A percentile compares a stretch with the other conserved stretches of the same genome.
These are phyloP conservation scores for Trichoderma gamsii DNA, from an alignment of 495 filamentous ascomycete genomes.

Conservation along the genomic window DNA sequence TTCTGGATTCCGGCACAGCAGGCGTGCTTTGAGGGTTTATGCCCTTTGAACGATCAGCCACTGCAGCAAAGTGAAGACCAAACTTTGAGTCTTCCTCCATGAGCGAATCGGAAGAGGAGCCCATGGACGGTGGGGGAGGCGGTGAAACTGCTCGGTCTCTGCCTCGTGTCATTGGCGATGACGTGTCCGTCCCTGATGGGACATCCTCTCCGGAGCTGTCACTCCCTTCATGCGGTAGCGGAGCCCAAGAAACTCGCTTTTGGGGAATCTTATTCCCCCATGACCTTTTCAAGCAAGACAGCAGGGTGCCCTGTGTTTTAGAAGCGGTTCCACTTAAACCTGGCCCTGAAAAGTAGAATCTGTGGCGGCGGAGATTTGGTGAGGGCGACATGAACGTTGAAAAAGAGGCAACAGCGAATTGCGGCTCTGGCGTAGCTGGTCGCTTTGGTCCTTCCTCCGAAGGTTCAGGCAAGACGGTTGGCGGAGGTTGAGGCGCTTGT, in stretches of 20 bases:
- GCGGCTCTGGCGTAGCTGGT: slow-evolving; percentile 8
- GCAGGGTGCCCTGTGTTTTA: background rate
- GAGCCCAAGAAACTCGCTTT: slow-evolving; percentile 27
- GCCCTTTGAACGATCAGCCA: slow-evolving; percentile 20
- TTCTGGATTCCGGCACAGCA: slow-evolving; percentile 16
- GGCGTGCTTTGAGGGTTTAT: background rate
- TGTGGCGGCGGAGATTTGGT: background rate
- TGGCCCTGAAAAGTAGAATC: background rate
- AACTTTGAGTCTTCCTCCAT: slow-evolving; percentile 24
- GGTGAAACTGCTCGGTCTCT: slow-evolving; percentile 8
- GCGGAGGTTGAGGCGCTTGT: background rate
- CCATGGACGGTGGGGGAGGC: slow-evolving; percentile 24
- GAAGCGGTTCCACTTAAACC: background rate
- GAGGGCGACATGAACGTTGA: slow-evolving; percentile 12
- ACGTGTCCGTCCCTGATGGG: background rate
- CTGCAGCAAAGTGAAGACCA: slow-evolving; percentile 32
- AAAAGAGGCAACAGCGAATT: slow-evolving; percentile 3
- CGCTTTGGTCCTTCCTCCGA: background rate
- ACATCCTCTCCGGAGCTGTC: background rate
- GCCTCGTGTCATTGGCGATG: background rate
- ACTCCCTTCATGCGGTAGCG: slow-evolving; percentile 22
- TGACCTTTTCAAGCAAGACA: background rate
- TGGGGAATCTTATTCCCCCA: background rate
- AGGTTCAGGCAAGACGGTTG: background rate
- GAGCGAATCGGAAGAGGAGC: slow-evolving; percentile 16